phyloP scores from a whole-genome alignment of 257 asterid species.

The Primulina eburnea region DNA sequence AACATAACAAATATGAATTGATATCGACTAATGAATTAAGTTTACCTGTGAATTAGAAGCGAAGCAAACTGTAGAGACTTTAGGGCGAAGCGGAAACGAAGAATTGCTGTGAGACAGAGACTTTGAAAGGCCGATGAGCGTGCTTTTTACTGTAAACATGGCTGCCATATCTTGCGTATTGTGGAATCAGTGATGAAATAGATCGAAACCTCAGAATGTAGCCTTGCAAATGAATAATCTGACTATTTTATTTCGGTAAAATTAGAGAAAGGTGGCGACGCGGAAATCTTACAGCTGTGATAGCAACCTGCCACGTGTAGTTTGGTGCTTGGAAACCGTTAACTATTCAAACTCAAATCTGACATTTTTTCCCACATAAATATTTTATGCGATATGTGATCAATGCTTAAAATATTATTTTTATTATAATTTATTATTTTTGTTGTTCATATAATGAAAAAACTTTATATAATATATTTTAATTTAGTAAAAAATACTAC shows the following conservation, averaged over 20 bases:
- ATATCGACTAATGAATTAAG: too few relatives aligned
- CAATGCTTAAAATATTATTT: too few relatives aligned
- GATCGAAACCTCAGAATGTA: neutral
- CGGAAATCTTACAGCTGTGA: conserved; percentile 30
- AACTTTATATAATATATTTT: too few relatives aligned
- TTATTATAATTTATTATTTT: too few relatives aligned
- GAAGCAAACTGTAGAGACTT: conserved; percentile 56
- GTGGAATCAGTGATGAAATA: neutral
- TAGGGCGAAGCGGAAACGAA: conserved; percentile 35
- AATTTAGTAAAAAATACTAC: too few relatives aligned
- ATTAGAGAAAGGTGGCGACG: conserved; percentile 4
- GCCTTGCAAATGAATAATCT: neutral
- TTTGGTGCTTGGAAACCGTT: neutral
- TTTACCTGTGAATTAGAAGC: conserved; percentile 27
- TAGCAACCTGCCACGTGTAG: conserved; percentile 32
- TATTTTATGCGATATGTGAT: too few relatives aligned
- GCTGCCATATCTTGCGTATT: conserved; percentile 44
- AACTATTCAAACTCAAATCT: too few relatives aligned
- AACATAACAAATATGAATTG: too few relatives aligned
- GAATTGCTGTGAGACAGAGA: conserved; percentile 34
- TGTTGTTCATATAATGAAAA: too few relatives aligned
- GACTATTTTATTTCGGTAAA: neutral
- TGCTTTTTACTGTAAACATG: conserved; percentile 35
- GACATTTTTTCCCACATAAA: too few relatives aligned
- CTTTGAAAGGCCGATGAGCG: conserved; percentile 40